phyloP scores from a whole-genome alignment of 2,329 filamentous ascomycete species.

The Albifimbria verrucaria region DNA sequence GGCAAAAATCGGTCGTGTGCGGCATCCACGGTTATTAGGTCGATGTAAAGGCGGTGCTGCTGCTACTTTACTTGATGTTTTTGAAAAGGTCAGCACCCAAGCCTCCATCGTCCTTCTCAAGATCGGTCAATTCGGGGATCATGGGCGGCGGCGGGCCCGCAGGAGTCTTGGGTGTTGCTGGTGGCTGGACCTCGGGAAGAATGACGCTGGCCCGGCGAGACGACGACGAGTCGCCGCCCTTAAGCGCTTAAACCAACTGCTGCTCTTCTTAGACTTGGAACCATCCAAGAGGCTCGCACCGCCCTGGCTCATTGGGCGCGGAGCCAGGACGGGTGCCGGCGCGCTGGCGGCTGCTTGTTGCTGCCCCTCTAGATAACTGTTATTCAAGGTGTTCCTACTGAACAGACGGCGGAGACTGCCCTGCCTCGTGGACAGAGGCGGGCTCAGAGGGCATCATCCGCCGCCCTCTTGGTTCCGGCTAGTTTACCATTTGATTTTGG shows the following conservation, averaged over 20 bases:
- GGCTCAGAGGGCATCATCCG: conserved; percentile 52
- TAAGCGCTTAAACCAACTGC: conserved; percentile 58
- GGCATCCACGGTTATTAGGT: conserved; percentile 3
- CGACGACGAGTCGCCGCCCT: conserved; percentile 32
- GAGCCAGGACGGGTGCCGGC: conserved; percentile 23
- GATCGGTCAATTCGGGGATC: conserved; percentile 55
- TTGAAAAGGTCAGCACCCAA: conserved; percentile 56
- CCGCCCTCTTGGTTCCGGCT: conserved; percentile 45
- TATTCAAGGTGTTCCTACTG: conserved; percentile 53
- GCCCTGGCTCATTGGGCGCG: conserved; percentile 49
- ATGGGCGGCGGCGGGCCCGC: conserved; percentile 54
- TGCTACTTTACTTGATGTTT: conserved; percentile 54
- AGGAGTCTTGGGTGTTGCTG: conserved; percentile 29
- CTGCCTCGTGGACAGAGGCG: conserved; percentile 47
- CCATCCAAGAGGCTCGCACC: conserved; percentile 47
- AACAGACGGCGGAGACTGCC: conserved; percentile 57
- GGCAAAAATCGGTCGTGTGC: conserved; percentile 6
- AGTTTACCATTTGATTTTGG: conserved; percentile 36
- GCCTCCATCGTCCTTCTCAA: conserved; percentile 46
- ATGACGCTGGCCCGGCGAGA: conserved; percentile 39
- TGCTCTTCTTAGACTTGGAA: conserved; percentile 52
- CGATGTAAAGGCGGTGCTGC: neutral
- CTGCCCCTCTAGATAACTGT: conserved; percentile 48
- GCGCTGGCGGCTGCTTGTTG: conserved; percentile 1
- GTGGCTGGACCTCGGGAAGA: conserved; percentile 31